Evolutionary conservation across 1,284 basidiomycete species (phyloP), one percentile per base, ranked within the genome.

Genomic region (Laetiporus sulphureus): DNA sequence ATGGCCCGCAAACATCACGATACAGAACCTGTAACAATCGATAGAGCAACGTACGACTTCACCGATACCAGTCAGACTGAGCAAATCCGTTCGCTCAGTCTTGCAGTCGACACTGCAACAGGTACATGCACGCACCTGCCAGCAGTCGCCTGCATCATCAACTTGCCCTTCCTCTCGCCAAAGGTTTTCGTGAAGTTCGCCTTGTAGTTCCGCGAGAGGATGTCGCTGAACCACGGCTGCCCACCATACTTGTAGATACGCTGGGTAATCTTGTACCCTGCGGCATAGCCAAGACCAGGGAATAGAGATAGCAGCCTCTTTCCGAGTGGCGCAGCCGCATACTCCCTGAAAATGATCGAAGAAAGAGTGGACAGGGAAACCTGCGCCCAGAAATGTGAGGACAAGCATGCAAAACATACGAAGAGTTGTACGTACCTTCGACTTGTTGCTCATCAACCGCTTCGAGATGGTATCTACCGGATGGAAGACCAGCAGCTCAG

Each of bases 171-270:
- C 51, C 93, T 82, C 67, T 96, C 91, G n/a, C 95, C 95, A 62
- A 99, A 96, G 0, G 77, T 65, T 55, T 76, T 80, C 41, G 81
- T 86, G 68, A 97, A 98, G 47, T 71, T 63, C 23, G 73, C 67
- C 61, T 87, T 88, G 68, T 82, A 83, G 62, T 88, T 70, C 56
- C 74, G 78, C 54, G 78, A 77, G 60, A 99, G 83, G 60, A 94
- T 64, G 68, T 98, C 93, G 65, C 94, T 90, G 66, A 97, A 96
- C 77, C 85, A 98, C 18, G 96, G 95, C 67, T 99, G 95, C 1
- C 95, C 96, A 47, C 96, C 95, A 56, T 98, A 99, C 70, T 98
- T 99, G 82, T 96, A 96, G 56, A 95, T 79, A 38, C 91, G 79
- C 67, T 96, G 92, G 1, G 90, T 69, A 56, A 96, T 71, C 67